Conservation (phyloP, 768 basidiomycete genomes). For the Termitomyces sp. region DNA sequence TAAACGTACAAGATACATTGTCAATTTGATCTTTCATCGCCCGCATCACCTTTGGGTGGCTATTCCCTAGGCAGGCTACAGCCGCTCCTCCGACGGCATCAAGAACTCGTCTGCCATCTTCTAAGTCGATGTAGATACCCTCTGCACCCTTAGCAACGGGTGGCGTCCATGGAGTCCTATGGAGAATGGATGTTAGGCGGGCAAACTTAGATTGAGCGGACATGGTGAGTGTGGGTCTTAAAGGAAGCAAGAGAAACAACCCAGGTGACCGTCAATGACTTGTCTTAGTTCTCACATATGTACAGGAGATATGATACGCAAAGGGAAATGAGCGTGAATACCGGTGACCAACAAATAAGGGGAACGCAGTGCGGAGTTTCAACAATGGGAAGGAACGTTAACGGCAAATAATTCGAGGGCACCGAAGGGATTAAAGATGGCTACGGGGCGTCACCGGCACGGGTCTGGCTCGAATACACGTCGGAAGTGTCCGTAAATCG, state of each 20-base stretch:
- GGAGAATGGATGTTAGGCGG: conserved; percentile 38
- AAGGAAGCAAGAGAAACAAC: too few relatives aligned
- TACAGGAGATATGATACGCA: too few relatives aligned
- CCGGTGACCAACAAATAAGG: too few relatives aligned
- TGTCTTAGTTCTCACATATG: neutral
- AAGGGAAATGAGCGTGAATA: too few relatives aligned
- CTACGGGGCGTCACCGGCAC: too few relatives aligned
- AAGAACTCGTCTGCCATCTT: conserved; percentile 62
- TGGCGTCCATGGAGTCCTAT: conserved; percentile 69
- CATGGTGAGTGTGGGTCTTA: neutral
- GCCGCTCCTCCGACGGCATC: conserved; percentile 87
- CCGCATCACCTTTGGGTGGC: conserved; percentile 63
- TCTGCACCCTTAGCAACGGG: conserved; percentile 61
- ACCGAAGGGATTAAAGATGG: too few relatives aligned
- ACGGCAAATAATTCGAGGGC: too few relatives aligned
- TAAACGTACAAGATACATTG: conserved; percentile 61
- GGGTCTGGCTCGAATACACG: too few relatives aligned
- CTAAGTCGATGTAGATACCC: conserved; percentile 68
- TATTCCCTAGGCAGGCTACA: conserved; percentile 72
- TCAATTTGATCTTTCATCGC: conserved; percentile 80
- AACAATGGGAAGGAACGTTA: too few relatives aligned
- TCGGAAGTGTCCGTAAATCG: too few relatives aligned
- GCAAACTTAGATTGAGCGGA: neutral
- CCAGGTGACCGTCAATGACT: too few relatives aligned
- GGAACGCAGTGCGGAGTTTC: too few relatives aligned